Evolutionary conservation across 2,329 filamentous ascomycete genomes (phyloP).

Genomic region (Keithomyces neogunnii): DNA sequence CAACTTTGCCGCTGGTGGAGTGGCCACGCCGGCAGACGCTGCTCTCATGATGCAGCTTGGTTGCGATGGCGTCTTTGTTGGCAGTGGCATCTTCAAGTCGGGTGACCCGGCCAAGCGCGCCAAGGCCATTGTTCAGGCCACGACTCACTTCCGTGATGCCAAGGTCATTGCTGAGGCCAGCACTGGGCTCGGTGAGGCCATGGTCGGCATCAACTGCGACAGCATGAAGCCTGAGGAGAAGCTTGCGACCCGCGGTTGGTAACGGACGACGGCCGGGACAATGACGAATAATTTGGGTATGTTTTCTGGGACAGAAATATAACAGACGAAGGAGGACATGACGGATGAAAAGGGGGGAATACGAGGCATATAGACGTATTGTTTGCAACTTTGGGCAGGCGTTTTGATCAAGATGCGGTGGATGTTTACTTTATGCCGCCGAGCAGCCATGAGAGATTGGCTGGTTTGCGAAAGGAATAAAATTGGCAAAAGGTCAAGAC

Average conservation of each 20-base stretch:
- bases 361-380: background rate
- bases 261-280: constrained; percentile 18
- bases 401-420: background rate
- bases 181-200: constrained; percentile 87
- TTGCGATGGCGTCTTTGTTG: constrained; percentile 96
- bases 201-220: constrained; percentile 89
- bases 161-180: constrained; percentile 81
- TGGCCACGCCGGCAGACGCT: constrained; percentile 97
- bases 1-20: constrained; percentile 96
- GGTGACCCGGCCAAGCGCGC: constrained; percentile 85
- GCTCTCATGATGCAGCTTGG: constrained; percentile 98
- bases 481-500: background rate
- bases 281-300: background rate
- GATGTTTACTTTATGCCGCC: background rate
- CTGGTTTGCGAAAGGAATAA: background rate
- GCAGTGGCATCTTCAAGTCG: constrained; percentile 94
- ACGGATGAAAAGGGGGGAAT: background rate
- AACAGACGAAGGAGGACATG: background rate
- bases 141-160: constrained; percentile 81
- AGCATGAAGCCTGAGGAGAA: constrained; percentile 72
- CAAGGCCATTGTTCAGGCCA: constrained; percentile 88
- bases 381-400: constrained; percentile 5
- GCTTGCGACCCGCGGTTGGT: constrained; percentile 82
- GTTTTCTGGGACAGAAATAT: background rate
- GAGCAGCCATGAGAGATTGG: background rate